Evolutionary conservation across 2,329 filamentous ascomycete species (phyloP), one percentile per base, ranked within the genome.

Genomic region (Diplocarpon rosae): DNA sequence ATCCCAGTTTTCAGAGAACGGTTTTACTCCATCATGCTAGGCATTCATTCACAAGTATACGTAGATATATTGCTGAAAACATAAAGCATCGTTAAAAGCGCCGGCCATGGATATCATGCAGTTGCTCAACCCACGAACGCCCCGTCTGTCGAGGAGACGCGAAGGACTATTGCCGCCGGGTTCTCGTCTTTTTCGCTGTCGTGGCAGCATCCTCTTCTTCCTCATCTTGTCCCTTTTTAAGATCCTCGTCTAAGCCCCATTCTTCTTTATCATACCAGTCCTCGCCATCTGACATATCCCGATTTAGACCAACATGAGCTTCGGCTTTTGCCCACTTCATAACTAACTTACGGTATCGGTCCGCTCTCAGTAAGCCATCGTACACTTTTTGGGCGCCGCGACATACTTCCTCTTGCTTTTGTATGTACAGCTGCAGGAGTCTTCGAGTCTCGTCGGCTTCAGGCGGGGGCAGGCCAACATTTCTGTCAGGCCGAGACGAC

Each of bases 211-310:
- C 84, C 59, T 90, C 85, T 59, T 92, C 85, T 57, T 90, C 85
- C 59, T 84, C 80, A 50, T 88, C 83, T 56, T 85, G 80, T 0
- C 85, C 85, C 66, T 92, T 92, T 62, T 85, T 82, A 7, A 90
- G 65, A 53, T 85, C 80, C 49, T 84, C 81, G 8, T 76, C 73
- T 39, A 92, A 62, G 0, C 75, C 76, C 84, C 85, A 90, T 65
- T 86, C 83, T 42, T 86, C 81, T 58, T 76, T 76, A 63, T 93
- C 86, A 59, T 88, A 89, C 83, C 85, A 93, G 61, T 93, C 86
- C 67, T 93, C 86, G 10, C 85, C 85, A 60, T 93, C 86, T 40
- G 83, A 88, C 80, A 92, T 80, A 62, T 89, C 84, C 31, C 58
- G 52, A 39, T 79, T 77, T 14, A 68, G 60, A 1, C 78, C 76